Percentiles rank a stretch among this genome's conserved stretches.
phyloP scores from a whole-genome alignment of 83 land plant genomes.

The Picea mariana region DNA sequence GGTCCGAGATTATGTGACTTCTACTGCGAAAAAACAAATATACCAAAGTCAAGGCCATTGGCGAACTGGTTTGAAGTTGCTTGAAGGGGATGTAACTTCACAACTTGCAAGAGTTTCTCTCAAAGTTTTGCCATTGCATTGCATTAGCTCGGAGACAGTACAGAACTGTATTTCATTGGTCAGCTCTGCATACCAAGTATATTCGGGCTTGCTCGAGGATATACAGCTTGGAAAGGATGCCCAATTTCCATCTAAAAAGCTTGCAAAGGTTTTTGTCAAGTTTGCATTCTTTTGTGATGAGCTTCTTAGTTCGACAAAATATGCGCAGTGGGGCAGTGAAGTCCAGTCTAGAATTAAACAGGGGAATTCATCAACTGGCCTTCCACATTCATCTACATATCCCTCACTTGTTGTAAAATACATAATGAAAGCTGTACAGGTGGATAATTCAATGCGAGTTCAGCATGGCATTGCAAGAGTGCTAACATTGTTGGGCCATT shows the following conservation, averaged over 20 bases:
- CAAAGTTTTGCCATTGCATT: slow-evolving; percentile 1
- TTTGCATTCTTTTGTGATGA: slow-evolving; percentile 66
- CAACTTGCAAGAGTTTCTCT: slow-evolving; percentile 37
- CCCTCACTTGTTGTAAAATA: slow-evolving; percentile 40
- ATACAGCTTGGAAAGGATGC: background rate
- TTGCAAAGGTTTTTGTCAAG: slow-evolving; percentile 40
- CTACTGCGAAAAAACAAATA: no score
- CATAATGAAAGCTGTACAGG: slow-evolving; percentile 40
- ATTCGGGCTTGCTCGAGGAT: slow-evolving; percentile 18
- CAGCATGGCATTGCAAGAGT: slow-evolving; percentile 60
- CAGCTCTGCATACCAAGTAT: slow-evolving; percentile 40
- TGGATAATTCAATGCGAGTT: no score
- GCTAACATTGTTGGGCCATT: slow-evolving; percentile 38
- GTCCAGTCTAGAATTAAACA: slow-evolving; percentile 22
- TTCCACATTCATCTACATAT: slow-evolving; percentile 32
- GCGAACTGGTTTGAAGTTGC: no score
- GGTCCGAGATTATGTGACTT: slow-evolving; percentile 21
- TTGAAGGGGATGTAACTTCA: slow-evolving; percentile 31
- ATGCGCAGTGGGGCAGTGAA: slow-evolving; percentile 19
- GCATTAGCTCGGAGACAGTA: no score
- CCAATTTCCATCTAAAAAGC: slow-evolving; percentile 17
- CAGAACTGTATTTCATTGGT: slow-evolving; percentile 23
- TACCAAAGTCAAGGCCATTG: no score
- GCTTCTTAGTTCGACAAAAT: slow-evolving; percentile 33
- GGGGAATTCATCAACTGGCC: slow-evolving; percentile 18